Evolutionary conservation across 495 filamentous ascomycete genomes (phyloP).

Genomic region (Trichoderma gamsii): DNA sequence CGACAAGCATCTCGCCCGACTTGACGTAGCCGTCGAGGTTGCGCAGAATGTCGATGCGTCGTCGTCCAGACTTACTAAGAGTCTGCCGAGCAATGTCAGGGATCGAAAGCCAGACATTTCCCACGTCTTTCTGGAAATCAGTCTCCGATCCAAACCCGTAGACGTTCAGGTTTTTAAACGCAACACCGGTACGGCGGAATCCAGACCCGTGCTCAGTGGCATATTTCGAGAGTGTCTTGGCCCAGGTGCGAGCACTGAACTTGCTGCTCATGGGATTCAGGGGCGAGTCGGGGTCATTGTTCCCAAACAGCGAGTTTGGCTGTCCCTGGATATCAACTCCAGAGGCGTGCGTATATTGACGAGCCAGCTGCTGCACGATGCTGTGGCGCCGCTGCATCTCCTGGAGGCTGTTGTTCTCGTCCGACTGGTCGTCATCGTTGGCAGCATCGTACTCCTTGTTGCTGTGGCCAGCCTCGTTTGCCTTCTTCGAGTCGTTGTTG

Average conservation of each 20-base stretch:
- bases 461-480: too few relatives aligned
- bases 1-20: slow-evolving; percentile 71
- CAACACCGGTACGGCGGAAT: slow-evolving; percentile 31
- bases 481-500: neutral
- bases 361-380: slow-evolving; percentile 15
- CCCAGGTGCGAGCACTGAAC: slow-evolving; percentile 34
- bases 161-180: slow-evolving; percentile 49
- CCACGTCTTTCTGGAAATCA: slow-evolving; percentile 59
- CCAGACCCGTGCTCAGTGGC: slow-evolving; percentile 24
- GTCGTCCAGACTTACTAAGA: slow-evolving; percentile 22
- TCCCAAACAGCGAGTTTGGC: neutral
- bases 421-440: slow-evolving; percentile 26
- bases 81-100: slow-evolving; percentile 27
- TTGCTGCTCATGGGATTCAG: slow-evolving; percentile 28
- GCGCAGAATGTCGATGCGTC: slow-evolving; percentile 59
- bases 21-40: slow-evolving; percentile 62
- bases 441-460: neutral
- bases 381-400: slow-evolving; percentile 15
- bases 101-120: slow-evolving; percentile 44
- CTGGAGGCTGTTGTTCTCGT: slow-evolving; percentile 28
- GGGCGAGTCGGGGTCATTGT: slow-evolving; percentile 17
- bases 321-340: slow-evolving; percentile 1
- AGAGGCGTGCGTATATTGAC: slow-evolving; percentile 12
- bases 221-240: slow-evolving; percentile 27
- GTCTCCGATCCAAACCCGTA: slow-evolving; percentile 59